Evolutionary conservation across 331 rosid species (phyloP).

Genomic region (Cucumis variabilis): DNA sequence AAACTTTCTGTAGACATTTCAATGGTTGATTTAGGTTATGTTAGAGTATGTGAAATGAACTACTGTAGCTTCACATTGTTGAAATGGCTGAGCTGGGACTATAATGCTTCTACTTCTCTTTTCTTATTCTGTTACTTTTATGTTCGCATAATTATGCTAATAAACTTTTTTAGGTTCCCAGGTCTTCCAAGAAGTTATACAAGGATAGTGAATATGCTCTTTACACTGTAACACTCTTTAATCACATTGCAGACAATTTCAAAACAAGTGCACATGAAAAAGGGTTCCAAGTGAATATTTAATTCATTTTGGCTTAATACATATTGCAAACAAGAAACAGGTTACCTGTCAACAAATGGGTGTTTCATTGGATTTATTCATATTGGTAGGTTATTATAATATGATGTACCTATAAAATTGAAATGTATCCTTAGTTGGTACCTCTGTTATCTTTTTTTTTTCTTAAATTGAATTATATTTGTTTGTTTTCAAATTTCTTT

Average conservation of each 20-base stretch:
- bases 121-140: slow-evolving; percentile 37
- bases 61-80: slow-evolving; percentile 28
- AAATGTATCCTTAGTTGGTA: neutral
- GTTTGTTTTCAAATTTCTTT: slow-evolving; percentile 49
- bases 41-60: slow-evolving; percentile 23
- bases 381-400: neutral
- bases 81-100: slow-evolving; percentile 26
- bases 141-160: slow-evolving; percentile 41
- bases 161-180: slow-evolving; percentile 79
- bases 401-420: neutral
- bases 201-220: slow-evolving; percentile 98
- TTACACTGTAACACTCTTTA: slow-evolving; percentile 86
- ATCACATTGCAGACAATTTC: slow-evolving; percentile 88
- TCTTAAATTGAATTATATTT: no score
- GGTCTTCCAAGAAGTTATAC: slow-evolving; percentile 84
- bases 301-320: slow-evolving; percentile 9
- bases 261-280: slow-evolving; percentile 86
- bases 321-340: neutral
- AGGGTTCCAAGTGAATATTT: slow-evolving; percentile 84
- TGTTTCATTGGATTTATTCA: neutral
- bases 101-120: neutral
- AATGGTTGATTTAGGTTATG: neutral
- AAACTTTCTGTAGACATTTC: slow-evolving; percentile 41
- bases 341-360: neutral
- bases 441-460: neutral